A percentile compares a stretch with the other conserved stretches of the same genome.
Evolutionary conservation across 1,139 yeast genomes (phyloP).

Genomic region (Scheffersomyces titani): DNA sequence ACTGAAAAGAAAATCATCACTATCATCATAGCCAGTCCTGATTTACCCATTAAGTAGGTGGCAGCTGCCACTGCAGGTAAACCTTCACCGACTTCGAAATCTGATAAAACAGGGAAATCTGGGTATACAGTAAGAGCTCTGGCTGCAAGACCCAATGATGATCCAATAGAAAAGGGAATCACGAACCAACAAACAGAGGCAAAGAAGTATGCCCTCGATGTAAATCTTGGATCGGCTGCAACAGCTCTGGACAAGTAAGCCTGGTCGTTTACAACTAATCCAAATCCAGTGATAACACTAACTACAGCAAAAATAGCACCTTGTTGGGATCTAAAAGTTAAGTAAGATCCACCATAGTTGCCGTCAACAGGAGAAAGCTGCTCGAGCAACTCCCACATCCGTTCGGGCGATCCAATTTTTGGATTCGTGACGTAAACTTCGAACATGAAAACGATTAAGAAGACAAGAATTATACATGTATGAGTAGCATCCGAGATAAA

Average conservation of each 20-base stretch:
- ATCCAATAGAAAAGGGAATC: constrained; percentile 42
- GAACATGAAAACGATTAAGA: constrained; percentile 43
- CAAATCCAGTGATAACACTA: constrained; percentile 47
- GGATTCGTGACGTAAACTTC: constrained; percentile 40
- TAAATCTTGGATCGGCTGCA: constrained; percentile 39
- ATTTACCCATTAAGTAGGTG: constrained; percentile 41
- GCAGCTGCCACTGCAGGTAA: constrained; percentile 46
- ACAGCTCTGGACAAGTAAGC: constrained; percentile 34
- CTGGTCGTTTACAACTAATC: constrained; percentile 73
- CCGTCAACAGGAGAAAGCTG: constrained; percentile 40
- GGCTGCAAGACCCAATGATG: constrained; percentile 43
- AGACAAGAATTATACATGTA: constrained; percentile 39
- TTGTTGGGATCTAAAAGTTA: constrained; percentile 46
- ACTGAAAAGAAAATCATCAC: constrained; percentile 51
- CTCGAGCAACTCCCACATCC: constrained; percentile 45
- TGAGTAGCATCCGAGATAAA: constrained; percentile 50
- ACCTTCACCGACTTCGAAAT: constrained; percentile 33
- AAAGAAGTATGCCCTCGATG: constrained; percentile 41
- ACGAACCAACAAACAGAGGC: constrained; percentile 48
- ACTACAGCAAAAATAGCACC: constrained; percentile 40
- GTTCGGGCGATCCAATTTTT: constrained; percentile 47
- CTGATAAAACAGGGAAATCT: constrained; percentile 27
- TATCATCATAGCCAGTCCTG: constrained; percentile 43
- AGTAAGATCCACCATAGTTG: constrained; percentile 46
- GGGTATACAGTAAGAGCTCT: constrained; percentile 26